Evolutionary conservation across 2,329 filamentous ascomycete species (phyloP).

Genomic region (Zymoseptoria passerinii): DNA sequence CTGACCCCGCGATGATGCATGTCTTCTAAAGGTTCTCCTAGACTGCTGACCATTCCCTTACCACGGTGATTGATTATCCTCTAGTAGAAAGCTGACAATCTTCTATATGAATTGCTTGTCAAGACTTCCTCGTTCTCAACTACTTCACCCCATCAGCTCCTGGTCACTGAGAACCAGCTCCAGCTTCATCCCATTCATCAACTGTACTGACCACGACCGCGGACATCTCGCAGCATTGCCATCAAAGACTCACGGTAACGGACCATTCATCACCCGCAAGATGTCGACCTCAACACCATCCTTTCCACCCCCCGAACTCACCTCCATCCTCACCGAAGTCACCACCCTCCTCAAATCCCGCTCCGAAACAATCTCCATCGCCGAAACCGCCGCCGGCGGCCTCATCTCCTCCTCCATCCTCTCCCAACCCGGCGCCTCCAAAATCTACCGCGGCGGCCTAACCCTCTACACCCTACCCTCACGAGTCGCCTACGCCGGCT

Average conservation of each 20-base stretch:
- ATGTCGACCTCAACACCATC: slow-evolving; percentile 8
- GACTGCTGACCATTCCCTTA: too few relatives aligned
- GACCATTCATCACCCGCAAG: not conserved
- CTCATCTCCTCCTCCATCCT: slow-evolving; percentile 53
- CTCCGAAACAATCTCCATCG: slow-evolving; percentile 51
- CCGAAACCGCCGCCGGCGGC: slow-evolving; percentile 57
- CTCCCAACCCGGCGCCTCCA: slow-evolving; percentile 49
- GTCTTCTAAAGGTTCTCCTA: too few relatives aligned
- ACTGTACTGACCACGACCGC: not conserved
- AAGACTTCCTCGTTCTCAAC: not conserved
- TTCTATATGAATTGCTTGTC: not conserved
- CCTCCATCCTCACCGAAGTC: slow-evolving; percentile 42
- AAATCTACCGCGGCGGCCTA: slow-evolving; percentile 54
- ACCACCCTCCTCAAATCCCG: slow-evolving; percentile 46
- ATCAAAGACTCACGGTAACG: not conserved
- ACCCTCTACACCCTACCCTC: slow-evolving; percentile 54
- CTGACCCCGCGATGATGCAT: not conserved
- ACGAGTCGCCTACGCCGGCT: slow-evolving; percentile 51
- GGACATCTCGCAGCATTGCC: not conserved
- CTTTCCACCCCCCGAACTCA: slow-evolving; percentile 38
- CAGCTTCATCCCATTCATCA: too few relatives aligned
- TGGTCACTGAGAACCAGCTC: not conserved
- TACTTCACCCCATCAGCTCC: not conserved
- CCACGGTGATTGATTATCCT: not conserved
- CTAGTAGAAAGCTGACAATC: not conserved